Base-by-base conservation (phyloP, 2,329 filamentous ascomycete species). In the Dothideomycetidae sp. region DNA sequence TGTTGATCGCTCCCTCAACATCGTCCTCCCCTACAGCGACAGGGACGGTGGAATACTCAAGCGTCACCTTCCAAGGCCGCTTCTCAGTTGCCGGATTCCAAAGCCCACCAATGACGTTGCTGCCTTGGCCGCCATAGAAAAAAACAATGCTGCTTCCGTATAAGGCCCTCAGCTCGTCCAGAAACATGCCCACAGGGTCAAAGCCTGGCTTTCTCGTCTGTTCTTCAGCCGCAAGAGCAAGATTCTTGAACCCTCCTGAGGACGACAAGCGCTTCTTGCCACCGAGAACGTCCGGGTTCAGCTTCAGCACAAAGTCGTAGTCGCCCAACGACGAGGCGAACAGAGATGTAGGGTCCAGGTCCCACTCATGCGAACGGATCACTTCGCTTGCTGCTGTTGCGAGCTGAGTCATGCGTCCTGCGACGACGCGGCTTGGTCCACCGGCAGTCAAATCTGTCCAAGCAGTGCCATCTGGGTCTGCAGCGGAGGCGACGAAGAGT, bases 281-380 rank as follows among this genome's bases (percentile, higher is more conserved):
- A 37, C 50, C 50, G 31, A 71, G 53, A 34, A 62, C 62, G 46
- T 70, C 74, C 19, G 67, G 47, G 11, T 73, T 70, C 13, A 96
- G 63, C 51, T 78, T 72, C 38, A 98, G 64, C n/a, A 88, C 62
- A 45, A 96, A 78, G 54, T 96, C 84, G 56, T 86, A 98, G 46
- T 93, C 85, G 7, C 59, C 58, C 4, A 83, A 64, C 0, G 78
- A 73, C 3, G 79, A 67, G n/a, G 70, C 64, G 60, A 96, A 96
- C 5, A 96, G 66, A 1, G 62, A 57, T 19, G 64, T 60, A 1
- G 69, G 58, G 33, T 77, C 49, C 1, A 63, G 50, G 4, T 42
- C 35, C 2, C 54, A 18, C 16, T 44, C 43, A 31, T 53, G 46
- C 16, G 44, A 40, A 5, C 48, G 39, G n/a, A 57, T 60, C 9